Evolutionary conservation across 2,329 filamentous ascomycete species (phyloP).

Genomic region (Paramyrothecium sp.): DNA sequence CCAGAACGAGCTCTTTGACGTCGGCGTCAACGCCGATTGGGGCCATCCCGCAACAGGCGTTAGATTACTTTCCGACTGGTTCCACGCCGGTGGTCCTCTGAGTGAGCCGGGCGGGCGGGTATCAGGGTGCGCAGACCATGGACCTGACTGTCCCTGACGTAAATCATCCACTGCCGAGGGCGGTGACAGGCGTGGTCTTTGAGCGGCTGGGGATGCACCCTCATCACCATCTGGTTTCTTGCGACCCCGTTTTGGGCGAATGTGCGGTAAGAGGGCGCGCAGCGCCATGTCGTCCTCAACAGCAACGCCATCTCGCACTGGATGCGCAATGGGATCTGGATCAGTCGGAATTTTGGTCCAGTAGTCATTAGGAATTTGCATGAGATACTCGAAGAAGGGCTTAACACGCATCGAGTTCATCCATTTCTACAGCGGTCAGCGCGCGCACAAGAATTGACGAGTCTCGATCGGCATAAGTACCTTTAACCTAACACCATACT

Average conservation of each 20-base stretch:
- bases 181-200: slow-evolving; percentile 61
- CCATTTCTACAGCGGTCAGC: slow-evolving; percentile 64
- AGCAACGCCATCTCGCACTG: slow-evolving; percentile 76
- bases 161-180: slow-evolving; percentile 39
- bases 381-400: slow-evolving; percentile 88
- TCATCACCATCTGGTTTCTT: slow-evolving; percentile 65
- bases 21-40: slow-evolving; percentile 74
- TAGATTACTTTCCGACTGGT: not conserved
- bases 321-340: slow-evolving; percentile 60
- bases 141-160: slow-evolving; percentile 37
- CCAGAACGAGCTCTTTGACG: slow-evolving; percentile 52
- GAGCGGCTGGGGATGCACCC: slow-evolving; percentile 43
- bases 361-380: slow-evolving; percentile 76
- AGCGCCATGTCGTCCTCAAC: slow-evolving; percentile 88
- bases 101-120: slow-evolving; percentile 14
- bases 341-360: slow-evolving; percentile 72
- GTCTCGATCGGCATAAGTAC: slow-evolving; percentile 39
- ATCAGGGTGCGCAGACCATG: slow-evolving; percentile 47
- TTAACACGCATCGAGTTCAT: slow-evolving; percentile 96
- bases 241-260: slow-evolving; percentile 59
- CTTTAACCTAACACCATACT: slow-evolving; percentile 91
- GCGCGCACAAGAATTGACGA: slow-evolving; percentile 1
- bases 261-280: slow-evolving; percentile 78
- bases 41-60: slow-evolving; percentile 61
- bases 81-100: not conserved